Evolutionary conservation across 805 yeast genomes (phyloP).

Genomic region (Wickerhamiella alocasiicola): DNA sequence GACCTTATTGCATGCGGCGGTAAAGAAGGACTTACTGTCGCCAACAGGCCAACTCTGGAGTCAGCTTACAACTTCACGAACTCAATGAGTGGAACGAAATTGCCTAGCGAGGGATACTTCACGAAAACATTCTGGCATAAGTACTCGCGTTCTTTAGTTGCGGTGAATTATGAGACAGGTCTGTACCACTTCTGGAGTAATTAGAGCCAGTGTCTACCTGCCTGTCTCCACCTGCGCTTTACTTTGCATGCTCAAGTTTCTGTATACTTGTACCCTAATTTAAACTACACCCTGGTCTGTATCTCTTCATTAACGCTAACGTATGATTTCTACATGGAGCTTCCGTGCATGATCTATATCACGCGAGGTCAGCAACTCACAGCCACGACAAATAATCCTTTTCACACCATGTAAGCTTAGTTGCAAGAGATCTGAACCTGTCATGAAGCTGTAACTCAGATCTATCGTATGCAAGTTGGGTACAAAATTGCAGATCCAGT

Average conservation of each 20-base stretch:
- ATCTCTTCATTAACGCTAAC: no score
- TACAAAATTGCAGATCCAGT: conserved; percentile 4
- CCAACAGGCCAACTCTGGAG: not conserved
- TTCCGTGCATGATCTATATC: no score
- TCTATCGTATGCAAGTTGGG: not conserved
- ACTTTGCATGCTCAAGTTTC: no score
- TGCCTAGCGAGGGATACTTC: not conserved
- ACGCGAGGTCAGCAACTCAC: no score
- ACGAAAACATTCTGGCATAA: not conserved
- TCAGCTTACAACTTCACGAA: not conserved
- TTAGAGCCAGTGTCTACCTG: no score
- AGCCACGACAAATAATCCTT: no score
- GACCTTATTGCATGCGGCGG: conserved; percentile 1
- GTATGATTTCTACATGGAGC: no score
- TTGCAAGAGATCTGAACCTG: not conserved
- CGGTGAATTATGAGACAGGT: not conserved
- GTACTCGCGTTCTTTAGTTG: not conserved
- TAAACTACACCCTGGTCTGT: no score
- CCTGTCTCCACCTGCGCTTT: no score
- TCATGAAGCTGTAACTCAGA: not conserved
- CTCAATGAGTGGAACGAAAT: not conserved
- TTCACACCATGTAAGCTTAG: no score
- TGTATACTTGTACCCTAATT: no score
- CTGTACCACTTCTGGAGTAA: conserved; percentile 1
- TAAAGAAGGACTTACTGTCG: not conserved